A percentile compares a stretch with the other conserved stretches of the same genome.
Evolutionary conservation across 352 stramenopile species (phyloP).

Genomic region (Pythium vanterpoolii): DNA sequence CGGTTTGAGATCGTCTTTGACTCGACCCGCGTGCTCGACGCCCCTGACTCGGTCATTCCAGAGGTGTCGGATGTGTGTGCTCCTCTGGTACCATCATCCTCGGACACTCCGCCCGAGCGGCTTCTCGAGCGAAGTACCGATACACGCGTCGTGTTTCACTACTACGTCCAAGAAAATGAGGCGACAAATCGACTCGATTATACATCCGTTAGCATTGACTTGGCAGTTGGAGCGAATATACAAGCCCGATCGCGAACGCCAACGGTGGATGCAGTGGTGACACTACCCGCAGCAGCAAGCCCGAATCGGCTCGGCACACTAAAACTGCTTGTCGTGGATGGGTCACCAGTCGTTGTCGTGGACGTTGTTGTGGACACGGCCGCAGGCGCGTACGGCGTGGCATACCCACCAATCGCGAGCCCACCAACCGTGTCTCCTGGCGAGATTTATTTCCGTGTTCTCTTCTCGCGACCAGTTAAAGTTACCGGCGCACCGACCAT

Average conservation of each 20-base stretch:
- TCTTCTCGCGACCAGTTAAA: slow-evolving; percentile 54
- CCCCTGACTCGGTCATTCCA: slow-evolving; percentile 39
- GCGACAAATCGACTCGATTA: slow-evolving; percentile 29
- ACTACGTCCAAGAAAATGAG: slow-evolving; percentile 37
- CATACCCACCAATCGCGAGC: slow-evolving; percentile 46
- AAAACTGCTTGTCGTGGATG: slow-evolving; percentile 48
- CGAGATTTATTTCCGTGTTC: slow-evolving; percentile 64
- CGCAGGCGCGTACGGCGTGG: slow-evolving; percentile 58
- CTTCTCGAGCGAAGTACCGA: slow-evolving; percentile 39
- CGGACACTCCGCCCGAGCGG: slow-evolving; percentile 29
- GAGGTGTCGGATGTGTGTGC: slow-evolving; percentile 50
- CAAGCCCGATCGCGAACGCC: slow-evolving; percentile 33
- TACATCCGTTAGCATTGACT: slow-evolving; percentile 21
- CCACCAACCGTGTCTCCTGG: slow-evolving; percentile 47
- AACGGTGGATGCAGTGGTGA: slow-evolving; percentile 28
- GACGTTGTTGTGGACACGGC: slow-evolving; percentile 45
- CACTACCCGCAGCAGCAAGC: slow-evolving; percentile 27
- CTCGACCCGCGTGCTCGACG: slow-evolving; percentile 34
- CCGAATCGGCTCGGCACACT: slow-evolving; percentile 25
- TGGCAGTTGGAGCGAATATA: slow-evolving; percentile 27
- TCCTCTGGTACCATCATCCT: slow-evolving; percentile 37
- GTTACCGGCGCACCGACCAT: slow-evolving; percentile 44
- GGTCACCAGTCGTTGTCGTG: slow-evolving; percentile 36
- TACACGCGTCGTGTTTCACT: slow-evolving; percentile 56
- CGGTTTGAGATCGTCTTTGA: slow-evolving; percentile 60